Base-by-base conservation (phyloP, 495 filamentous ascomycete genomes). In the Thozetella sp. region DNA sequence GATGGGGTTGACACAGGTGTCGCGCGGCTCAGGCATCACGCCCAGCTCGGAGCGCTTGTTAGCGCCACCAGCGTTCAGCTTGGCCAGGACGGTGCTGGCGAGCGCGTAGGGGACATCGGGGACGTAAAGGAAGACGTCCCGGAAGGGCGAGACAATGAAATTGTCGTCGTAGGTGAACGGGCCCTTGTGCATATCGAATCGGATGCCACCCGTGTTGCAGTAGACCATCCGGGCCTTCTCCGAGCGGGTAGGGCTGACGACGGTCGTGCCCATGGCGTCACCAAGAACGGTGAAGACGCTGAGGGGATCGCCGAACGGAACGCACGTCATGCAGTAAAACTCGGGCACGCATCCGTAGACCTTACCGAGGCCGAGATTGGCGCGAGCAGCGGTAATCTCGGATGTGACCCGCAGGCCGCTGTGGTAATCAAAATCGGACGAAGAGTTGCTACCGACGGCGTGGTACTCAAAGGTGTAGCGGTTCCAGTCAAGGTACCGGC, bases 401-500 rank as follows among this genome's bases (percentile, higher is more conserved):
- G 71, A 64, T n/a, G 91, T 87, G 30, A 91, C 83, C 27, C 86
- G 83, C 1, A 73, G 76, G 27, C 92, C 92, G 27, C 81, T 79
- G n/a, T 83, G 75, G 6, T 90, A 91, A 45, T 86, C 84, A 64
- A 94, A 94, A 22, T 57, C n/a, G 13, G 52, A 54, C 2, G 83
- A 86, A 1, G 77, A 66, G 22, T 72, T 67, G 62, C 86, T 85
- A 23, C 67, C 67, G 12, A 72, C 75, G 15, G 89, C 86, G 65
- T 96, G 92, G 57, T 91, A 87, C 57, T 88, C 77, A 57, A 91
- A 89, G 2, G 91, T 93, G 58, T 76, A 85, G 22, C 93, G 82
- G 63, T 96, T 96, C 74, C 91, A 93, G 72, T 96, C 92, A 56
- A 96, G 87, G 72, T 96, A 96, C 56, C 86, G 81, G 25, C 92